phyloP scores from a whole-genome alignment of 139 green algal species.

The Coelastrella sp. region DNA sequence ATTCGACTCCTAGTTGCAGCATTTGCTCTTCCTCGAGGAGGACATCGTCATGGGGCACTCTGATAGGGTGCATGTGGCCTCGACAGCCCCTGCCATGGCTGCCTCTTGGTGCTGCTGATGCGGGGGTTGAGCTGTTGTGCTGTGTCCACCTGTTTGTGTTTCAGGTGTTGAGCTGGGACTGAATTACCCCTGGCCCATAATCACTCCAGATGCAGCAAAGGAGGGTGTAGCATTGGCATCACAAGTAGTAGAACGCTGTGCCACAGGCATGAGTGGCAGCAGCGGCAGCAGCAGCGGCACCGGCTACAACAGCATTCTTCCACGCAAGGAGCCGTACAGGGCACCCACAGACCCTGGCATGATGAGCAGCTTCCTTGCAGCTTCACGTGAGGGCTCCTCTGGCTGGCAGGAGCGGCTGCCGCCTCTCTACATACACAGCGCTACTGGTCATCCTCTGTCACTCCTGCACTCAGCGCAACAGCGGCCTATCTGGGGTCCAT shows the following conservation, averaged over 20 bases:
- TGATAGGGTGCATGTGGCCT: too few species aligned
- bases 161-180: conserved; percentile 76
- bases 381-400: neutral
- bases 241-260: conserved; percentile 46
- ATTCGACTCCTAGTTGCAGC: too few species aligned
- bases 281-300: conserved; percentile 32
- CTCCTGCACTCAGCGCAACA: conserved; percentile 30
- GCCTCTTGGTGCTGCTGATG: too few species aligned
- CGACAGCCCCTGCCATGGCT: too few species aligned
- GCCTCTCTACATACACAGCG: conserved; percentile 26
- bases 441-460: conserved; percentile 24
- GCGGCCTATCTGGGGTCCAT: conserved; percentile 17
- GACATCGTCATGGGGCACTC: too few species aligned
- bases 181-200: conserved; percentile 80
- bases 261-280: conserved; percentile 18
- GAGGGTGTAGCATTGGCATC: conserved; percentile 41
- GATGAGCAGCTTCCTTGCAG: conserved; percentile 41
- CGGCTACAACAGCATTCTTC: neutral
- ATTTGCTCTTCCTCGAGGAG: too few species aligned
- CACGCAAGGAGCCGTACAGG: conserved; percentile 43
- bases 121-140: neutral
- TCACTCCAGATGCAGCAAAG: conserved; percentile 50
- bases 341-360: conserved; percentile 32
- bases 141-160: neutral
- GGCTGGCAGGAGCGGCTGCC: conserved; percentile 32